Evolutionary conservation across 1,284 basidiomycete genomes (phyloP).

Genomic region (Cutaneotrichosporon spelunceum): DNA sequence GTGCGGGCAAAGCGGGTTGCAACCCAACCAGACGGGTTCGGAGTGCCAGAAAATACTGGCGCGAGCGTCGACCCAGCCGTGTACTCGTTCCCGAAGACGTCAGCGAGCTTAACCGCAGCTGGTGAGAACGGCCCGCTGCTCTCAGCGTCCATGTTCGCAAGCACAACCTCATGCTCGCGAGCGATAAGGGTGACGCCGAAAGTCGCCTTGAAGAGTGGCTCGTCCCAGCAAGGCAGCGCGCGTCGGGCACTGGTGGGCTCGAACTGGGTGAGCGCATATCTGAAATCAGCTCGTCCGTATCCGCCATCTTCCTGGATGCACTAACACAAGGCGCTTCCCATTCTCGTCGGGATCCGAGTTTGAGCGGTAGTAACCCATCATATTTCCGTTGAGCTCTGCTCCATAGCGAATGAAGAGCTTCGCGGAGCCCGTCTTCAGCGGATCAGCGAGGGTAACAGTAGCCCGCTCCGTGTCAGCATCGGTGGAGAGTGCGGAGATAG

Average conservation of each 20-base stretch:
- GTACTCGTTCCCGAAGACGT: constrained; percentile 39
- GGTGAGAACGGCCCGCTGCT: constrained; percentile 56
- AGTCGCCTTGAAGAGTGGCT: constrained; percentile 86
- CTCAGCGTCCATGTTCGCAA: constrained; percentile 74
- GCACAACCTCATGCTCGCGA: constrained; percentile 62
- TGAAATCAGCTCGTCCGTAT: constrained; percentile 14
- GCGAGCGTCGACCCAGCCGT: constrained; percentile 46
- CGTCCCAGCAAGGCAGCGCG: constrained; percentile 85
- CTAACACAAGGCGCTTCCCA: constrained; percentile 51
- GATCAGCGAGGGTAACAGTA: constrained; percentile 63
- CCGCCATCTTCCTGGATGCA: neutral
- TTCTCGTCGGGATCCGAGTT: constrained; percentile 54
- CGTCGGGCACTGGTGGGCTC: constrained; percentile 82
- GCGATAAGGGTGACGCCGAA: constrained; percentile 81
- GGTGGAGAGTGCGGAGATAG: constrained; percentile 53
- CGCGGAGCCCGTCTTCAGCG: constrained; percentile 65
- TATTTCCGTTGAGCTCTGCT: constrained; percentile 62
- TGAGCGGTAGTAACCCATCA: constrained; percentile 56
- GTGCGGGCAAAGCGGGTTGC: constrained; percentile 73
- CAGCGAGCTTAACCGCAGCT: constrained; percentile 29
- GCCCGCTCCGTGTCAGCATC: constrained; percentile 65
- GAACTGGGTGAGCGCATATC: constrained; percentile 73
- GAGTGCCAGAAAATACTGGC: constrained; percentile 21
- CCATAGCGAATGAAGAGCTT: constrained; percentile 52
- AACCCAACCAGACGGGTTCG: constrained; percentile 59